These are phyloP conservation scores for Neurospora sp. DNA, from an alignment of 495 filamentous ascomycete genomes.

Conservation along the genomic window DNA sequence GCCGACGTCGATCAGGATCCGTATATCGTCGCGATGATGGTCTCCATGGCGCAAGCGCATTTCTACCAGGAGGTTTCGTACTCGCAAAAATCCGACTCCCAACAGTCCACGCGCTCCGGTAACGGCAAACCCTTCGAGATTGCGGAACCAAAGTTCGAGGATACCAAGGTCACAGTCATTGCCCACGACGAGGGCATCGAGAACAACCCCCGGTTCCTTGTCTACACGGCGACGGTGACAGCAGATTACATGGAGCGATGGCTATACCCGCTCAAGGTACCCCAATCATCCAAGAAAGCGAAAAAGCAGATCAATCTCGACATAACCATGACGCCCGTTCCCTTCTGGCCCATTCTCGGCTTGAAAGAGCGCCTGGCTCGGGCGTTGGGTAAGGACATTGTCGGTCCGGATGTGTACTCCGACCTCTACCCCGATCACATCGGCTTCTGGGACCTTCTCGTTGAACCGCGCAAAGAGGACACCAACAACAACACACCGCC, in stretches of 20 bases:
- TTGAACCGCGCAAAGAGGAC: constrained; percentile 7
- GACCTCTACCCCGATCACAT: constrained; percentile 19
- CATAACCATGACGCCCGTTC: constrained; percentile 28
- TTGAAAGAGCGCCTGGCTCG: constrained; percentile 38
- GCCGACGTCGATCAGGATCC: constrained; percentile 31
- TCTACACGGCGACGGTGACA: constrained; percentile 34
- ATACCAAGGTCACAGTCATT: constrained; percentile 32
- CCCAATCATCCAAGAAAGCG: constrained; percentile 1
- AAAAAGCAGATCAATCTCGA: constrained; percentile 12
- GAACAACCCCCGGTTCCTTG: constrained; percentile 26
- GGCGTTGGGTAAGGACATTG: constrained; percentile 32
- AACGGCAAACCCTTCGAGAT: constrained; percentile 4
- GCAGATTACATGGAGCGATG: constrained; percentile 29
- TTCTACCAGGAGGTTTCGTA: constrained; percentile 20
- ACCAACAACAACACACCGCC: not conserved
- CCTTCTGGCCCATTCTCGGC: constrained; percentile 36
- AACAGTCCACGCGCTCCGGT: constrained; percentile 8
- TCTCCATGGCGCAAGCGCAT: constrained; percentile 38
- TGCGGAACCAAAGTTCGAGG: constrained; percentile 14
- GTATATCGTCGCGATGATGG: constrained; percentile 29
- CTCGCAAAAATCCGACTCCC: constrained; percentile 6
- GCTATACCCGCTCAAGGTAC: constrained; percentile 23
- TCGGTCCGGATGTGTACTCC: constrained; percentile 20
- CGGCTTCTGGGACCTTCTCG: constrained; percentile 23
- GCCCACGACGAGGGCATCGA: constrained; percentile 24